Evolutionary conservation across 441 rosid species (phyloP).

Genomic region (Syzygium malaccense): DNA sequence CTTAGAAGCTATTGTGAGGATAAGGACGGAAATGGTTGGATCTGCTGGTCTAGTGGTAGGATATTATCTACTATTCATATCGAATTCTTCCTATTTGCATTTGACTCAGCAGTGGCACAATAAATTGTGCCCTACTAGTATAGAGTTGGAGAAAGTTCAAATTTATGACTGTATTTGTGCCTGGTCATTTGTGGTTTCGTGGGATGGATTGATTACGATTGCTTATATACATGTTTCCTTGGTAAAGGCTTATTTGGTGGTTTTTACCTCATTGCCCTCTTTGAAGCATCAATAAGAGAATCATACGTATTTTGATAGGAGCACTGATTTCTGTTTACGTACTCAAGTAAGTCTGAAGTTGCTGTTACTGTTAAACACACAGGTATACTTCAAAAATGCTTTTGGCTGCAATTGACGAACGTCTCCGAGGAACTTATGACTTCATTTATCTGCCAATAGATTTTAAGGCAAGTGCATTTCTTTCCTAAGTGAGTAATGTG

Average conservation of each 20-base stretch:
- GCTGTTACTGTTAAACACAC: constrained; percentile 9
- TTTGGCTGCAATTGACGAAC: constrained; percentile 64
- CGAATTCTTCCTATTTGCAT: background rate
- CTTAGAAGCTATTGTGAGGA: background rate
- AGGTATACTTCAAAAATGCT: constrained; percentile 77
- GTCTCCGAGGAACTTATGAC: constrained; percentile 54
- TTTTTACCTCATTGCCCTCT: background rate
- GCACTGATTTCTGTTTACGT: background rate
- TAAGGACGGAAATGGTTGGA: background rate
- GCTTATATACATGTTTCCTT: background rate
- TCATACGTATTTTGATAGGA: background rate
- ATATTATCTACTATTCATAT: background rate
- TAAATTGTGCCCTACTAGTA: background rate
- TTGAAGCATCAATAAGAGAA: background rate
- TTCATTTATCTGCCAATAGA: constrained; percentile 71
- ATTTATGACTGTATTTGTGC: background rate
- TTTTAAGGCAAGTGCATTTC: constrained; percentile 44
- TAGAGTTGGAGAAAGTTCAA: background rate
- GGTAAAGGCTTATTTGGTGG: background rate
- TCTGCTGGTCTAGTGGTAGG: background rate
- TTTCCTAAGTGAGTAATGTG: background rate
- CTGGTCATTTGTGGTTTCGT: background rate
- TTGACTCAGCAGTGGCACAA: background rate
- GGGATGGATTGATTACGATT: background rate
- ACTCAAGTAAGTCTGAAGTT: background rate